A percentile compares a stretch with the other conserved stretches of the same genome.
These are phyloP conservation scores for Quillaja saponaria DNA, from an alignment of 306 rosid species.

Conservation along the genomic window DNA sequence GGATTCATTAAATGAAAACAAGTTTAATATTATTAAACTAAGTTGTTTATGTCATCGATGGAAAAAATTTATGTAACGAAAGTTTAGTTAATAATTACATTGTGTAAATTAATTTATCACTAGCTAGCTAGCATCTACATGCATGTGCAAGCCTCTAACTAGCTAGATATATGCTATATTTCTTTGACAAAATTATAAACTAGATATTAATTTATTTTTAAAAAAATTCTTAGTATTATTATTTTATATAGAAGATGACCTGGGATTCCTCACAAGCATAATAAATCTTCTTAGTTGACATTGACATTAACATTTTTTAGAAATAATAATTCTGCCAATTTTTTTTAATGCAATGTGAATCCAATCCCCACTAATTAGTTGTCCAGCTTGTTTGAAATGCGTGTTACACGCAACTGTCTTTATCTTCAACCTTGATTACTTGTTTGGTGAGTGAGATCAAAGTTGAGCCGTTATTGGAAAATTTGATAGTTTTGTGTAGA, in stretches of 20 bases:
- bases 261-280: conserved; percentile 35
- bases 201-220: conserved; percentile 10
- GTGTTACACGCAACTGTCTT: conserved; percentile 21
- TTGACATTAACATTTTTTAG: conserved; percentile 28
- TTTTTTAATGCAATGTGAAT: conserved; percentile 22
- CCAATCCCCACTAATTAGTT: conserved; percentile 21
- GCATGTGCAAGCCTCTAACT: conserved; percentile 45
- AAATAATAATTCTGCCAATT: background rate
- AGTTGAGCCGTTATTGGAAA: background rate
- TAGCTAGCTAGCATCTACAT: conserved; percentile 5
- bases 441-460: conserved; percentile 28
- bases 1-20: conserved; percentile 24
- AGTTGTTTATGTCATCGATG: conserved; percentile 38
- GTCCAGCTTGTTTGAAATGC: conserved; percentile 37
- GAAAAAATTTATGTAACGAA: too few relatives aligned
- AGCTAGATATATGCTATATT: conserved; percentile 23
- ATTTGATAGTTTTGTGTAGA: conserved; percentile 13
- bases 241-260: conserved; percentile 26
- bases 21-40: too few relatives aligned
- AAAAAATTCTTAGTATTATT: conserved; percentile 32
- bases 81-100: too few relatives aligned
- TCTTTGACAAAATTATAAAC: conserved; percentile 39
- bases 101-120: too few relatives aligned
- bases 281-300: conserved; percentile 25
- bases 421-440: conserved; percentile 8